Conservation (phyloP, 805 yeast genomes). For the Candida suzukii region DNA sequence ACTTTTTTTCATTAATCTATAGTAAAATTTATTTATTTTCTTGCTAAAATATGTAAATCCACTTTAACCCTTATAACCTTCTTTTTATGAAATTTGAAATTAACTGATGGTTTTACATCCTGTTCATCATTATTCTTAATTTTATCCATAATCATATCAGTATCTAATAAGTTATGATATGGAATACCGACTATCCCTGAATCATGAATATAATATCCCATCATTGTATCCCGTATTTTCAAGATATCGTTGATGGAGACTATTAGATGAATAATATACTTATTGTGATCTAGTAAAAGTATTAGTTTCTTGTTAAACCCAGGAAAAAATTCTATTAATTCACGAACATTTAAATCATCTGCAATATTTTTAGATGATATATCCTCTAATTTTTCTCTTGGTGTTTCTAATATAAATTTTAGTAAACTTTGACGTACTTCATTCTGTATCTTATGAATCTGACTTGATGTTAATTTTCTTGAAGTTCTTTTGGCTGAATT, state of each 20-base stretch:
- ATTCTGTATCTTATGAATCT: not conserved
- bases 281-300: slow-evolving; percentile 11
- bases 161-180: not conserved
- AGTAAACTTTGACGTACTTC: not conserved
- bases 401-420: slow-evolving; percentile 14
- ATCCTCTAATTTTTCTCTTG: slow-evolving; percentile 12
- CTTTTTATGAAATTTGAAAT: slow-evolving; percentile 9
- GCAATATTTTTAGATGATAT: slow-evolving; percentile 5
- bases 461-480: not conserved
- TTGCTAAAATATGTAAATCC: slow-evolving; percentile 15
- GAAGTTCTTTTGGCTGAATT: slow-evolving; percentile 8
- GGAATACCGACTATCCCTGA: not conserved
- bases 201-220: not conserved
- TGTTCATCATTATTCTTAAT: not conserved
- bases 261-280: slow-evolving; percentile 19
- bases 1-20: no score
- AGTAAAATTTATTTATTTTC: not conserved
- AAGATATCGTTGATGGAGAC: slow-evolving; percentile 12
- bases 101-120: slow-evolving; percentile 12
- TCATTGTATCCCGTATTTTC: not conserved
- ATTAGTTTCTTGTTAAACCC: not conserved
- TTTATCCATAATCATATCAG: not conserved
- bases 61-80: slow-evolving; percentile 13
- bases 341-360: slow-evolving; percentile 1
- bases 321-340: not conserved